Evolutionary conservation across 306 rosid genomes (phyloP), one percentile per base, ranked within the genome.

Genomic region (Rosa persica): DNA sequence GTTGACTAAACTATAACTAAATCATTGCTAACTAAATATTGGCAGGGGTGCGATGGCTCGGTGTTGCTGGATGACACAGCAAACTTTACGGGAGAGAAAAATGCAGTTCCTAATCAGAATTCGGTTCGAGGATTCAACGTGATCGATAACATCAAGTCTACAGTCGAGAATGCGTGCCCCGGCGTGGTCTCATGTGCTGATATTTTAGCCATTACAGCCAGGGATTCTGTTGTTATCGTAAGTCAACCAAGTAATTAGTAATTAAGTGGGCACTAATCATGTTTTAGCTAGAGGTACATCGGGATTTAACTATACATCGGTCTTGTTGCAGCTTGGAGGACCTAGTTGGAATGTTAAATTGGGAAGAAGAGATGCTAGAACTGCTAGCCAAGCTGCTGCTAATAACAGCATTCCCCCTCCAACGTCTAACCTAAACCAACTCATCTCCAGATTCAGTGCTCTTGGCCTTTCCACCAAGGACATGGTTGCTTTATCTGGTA

Each of bases 11-110:
- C 7, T 42, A 40, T 42, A 52, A 44, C 42, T 20, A 13, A 15
- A 6, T 52, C 9, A 30, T 13, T 27, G 30, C 30, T 27, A 27
- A 27, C 30, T 27, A 27, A 27, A 27, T 27, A 27, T 27, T 27
- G 67, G 70, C 52, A 92, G 98, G 98, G 98, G 27, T 95, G 98
- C 57, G 98, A 95, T 67, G 98, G 98, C 25, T 95, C 97, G 2
- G 49, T 95, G 77, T 83, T 95, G 12, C 88, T 95, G 0, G 98
- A 95, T 46, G 98, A 91, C 76, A 88, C 97, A 23, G 77, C 92
- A 38, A 95, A 57, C 17, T 85, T 95, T 40, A 83, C 40, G 0
- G 98, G 98, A 58, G 98, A 95, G 87, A 95, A 95, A 83, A 89
- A 78, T 12, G 97, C 98, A 27, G 77, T 0, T 13, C 92, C 98